Base-by-base conservation (phyloP, 164 flowering plant genomes). In the Echeveria elegans region DNA sequence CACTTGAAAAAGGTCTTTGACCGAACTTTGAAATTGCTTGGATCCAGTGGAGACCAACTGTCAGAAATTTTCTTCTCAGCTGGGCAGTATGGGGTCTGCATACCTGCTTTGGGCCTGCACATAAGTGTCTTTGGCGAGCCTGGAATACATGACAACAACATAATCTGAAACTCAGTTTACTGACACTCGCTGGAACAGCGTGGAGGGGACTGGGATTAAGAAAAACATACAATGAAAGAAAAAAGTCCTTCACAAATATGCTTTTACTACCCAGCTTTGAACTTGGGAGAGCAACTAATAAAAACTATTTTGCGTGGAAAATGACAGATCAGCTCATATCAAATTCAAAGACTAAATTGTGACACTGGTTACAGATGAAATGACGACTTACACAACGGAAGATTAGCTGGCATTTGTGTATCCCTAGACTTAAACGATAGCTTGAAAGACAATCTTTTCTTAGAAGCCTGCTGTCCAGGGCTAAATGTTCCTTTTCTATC, bases 41-140 rank as follows among this genome's bases (percentile, higher is more conserved):
- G 80, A 31, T 78, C 80, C 34, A 82, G 43, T 15, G 66, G 66
- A 63, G 88, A 80, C 88, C 88, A 84, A 71, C 70, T 72, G 70
- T 80, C 73, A 30, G 78, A 62, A 71, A 76, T 72, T 63, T 73
- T 78, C 81, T 82, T 78, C 21, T 75, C 88, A 6, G 66, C 24
- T 43, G 88, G 82, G 68, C 84, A 80, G 67, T 53, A 73, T 43
- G 81, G 75, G 69, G 82, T 38, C 59, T 79, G 79, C 32, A 82
- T 74, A 60, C 88, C 88, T 8, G 88, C 88, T 69, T 77, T 68
- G 31, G 85, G 84, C 59, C 79, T 76, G 73, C 69, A 79, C 63
- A 72, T 56, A 66, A 77, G 65, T 16, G 74, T 63, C 73, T 69
- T 84, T 28, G 82, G 76, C 14, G 82, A 73, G 60, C 75, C 88